Conservation (phyloP, 352 stramenopile species). For the Sclerospora graminicola region DNA sequence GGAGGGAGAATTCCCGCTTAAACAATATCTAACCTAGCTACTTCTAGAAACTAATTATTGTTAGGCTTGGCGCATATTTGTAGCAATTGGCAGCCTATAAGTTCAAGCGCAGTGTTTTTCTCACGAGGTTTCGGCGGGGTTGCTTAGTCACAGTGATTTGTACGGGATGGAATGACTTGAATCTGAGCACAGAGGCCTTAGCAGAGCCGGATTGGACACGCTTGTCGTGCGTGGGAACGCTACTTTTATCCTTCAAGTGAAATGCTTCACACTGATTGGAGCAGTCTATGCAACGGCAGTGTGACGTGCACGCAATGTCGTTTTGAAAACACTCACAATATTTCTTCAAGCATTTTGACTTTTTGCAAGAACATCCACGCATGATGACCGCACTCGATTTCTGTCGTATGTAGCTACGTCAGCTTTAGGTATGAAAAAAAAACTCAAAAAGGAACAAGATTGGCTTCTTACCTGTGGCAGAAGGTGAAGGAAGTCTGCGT, state of each 20-base stretch:
- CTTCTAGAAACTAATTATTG: too few species aligned
- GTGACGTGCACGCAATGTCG: constrained; percentile 77
- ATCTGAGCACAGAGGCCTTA: not conserved
- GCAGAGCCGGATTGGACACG: constrained; percentile 1
- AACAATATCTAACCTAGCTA: too few species aligned
- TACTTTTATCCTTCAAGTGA: constrained; percentile 21
- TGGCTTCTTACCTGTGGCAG: constrained; percentile 36
- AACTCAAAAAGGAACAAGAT: not conserved
- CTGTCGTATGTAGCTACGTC: constrained; percentile 4
- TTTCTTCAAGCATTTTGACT: constrained; percentile 96
- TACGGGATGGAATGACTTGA: constrained; percentile 42
- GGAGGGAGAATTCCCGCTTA: too few species aligned
- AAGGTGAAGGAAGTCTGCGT: constrained; percentile 50
- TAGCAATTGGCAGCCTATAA: constrained; percentile 26
- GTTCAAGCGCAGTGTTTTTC: constrained; percentile 46
- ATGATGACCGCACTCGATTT: constrained; percentile 69
- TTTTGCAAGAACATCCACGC: constrained; percentile 93
- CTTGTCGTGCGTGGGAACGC: constrained; percentile 1
- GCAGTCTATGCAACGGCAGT: constrained; percentile 94
- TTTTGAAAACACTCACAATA: constrained; percentile 98
- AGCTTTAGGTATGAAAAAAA: not conserved
- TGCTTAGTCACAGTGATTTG: constrained; percentile 68
- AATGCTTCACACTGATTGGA: constrained; percentile 66
- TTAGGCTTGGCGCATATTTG: too few species aligned
- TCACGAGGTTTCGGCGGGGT: constrained; percentile 44